A percentile compares a stretch with the other conserved stretches of the same genome.
These are phyloP conservation scores for Parafenestella ontariensis DNA, from an alignment of 2,329 filamentous ascomycete species.

Conservation along the genomic window DNA sequence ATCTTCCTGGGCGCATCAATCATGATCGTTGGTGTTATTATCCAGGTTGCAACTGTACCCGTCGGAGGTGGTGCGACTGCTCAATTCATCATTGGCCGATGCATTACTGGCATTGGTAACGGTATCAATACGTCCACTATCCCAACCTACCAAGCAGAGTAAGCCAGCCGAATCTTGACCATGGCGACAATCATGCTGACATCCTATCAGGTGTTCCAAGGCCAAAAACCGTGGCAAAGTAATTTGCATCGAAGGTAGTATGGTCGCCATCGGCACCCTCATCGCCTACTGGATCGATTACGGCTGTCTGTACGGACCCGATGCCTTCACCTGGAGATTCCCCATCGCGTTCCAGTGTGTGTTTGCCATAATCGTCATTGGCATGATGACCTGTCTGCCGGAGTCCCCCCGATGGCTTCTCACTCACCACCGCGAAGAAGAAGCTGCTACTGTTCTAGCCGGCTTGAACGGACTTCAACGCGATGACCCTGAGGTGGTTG, in stretches of 20 bases:
- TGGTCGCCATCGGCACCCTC: constrained; percentile 57
- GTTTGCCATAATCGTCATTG: constrained; percentile 49
- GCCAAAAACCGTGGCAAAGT: constrained; percentile 66
- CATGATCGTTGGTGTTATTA: constrained; percentile 52
- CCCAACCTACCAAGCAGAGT: constrained; percentile 61
- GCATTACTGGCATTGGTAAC: constrained; percentile 61
- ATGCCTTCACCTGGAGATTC: constrained; percentile 55
- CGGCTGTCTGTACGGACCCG: constrained; percentile 46
- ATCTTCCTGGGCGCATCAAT: constrained; percentile 52
- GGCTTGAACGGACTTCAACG: constrained; percentile 54
- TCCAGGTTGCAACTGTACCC: constrained; percentile 45
- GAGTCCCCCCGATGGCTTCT: constrained; percentile 44
- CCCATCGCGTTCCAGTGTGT: constrained; percentile 61
- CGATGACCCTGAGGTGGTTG: constrained; percentile 62
- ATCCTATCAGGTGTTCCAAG: constrained; percentile 44
- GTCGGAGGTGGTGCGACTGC: constrained; percentile 45
- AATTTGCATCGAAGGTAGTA: constrained; percentile 64
- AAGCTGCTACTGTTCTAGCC: constrained; percentile 57
- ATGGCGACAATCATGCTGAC: not conserved
- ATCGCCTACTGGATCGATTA: constrained; percentile 62
- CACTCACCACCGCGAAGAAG: constrained; percentile 50
- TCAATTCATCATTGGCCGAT: constrained; percentile 60
- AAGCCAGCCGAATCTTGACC: not conserved
- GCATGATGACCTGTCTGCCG: constrained; percentile 46
- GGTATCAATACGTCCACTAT: constrained; percentile 63